Conservation (phyloP, 257 asterid genomes). For the Jacaranda copaia region DNA sequence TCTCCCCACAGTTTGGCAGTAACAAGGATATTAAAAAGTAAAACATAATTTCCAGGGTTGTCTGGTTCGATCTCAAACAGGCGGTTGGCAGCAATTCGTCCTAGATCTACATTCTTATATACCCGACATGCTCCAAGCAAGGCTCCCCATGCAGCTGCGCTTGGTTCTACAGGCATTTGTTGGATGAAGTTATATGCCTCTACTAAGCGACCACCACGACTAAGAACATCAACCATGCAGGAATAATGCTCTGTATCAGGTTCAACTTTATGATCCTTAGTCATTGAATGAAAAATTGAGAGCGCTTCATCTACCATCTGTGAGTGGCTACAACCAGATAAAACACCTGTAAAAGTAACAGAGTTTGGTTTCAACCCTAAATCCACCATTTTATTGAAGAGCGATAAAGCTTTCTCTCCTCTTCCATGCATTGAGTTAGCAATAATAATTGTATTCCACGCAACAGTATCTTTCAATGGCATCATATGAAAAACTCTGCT, state of each 20-base stretch:
- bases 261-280: constrained; percentile 53
- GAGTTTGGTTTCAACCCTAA: constrained; percentile 64
- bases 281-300: constrained; percentile 60
- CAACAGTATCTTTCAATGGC: constrained; percentile 58
- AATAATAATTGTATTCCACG: constrained; percentile 76
- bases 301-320: constrained; percentile 63
- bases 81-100: constrained; percentile 58
- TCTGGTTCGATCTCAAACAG: constrained; percentile 69
- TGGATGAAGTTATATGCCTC: constrained; percentile 70
- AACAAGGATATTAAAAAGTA: constrained; percentile 68
- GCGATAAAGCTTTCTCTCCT: constrained; percentile 59
- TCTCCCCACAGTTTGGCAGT: constrained; percentile 67
- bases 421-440: constrained; percentile 79
- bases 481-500: constrained; percentile 51
- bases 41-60: constrained; percentile 72
- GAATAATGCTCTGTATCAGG: constrained; percentile 75
- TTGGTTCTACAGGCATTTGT: constrained; percentile 66
- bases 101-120: constrained; percentile 64
- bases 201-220: constrained; percentile 72
- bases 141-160: constrained; percentile 81
- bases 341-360: constrained; percentile 67
- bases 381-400: constrained; percentile 59
- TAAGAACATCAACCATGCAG: constrained; percentile 70
- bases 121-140: constrained; percentile 75
- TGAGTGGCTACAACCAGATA: constrained; percentile 81